Evolutionary conservation across 441 rosid species (phyloP), one percentile per base, ranked within the genome.

Genomic region (Kokia cookei): DNA sequence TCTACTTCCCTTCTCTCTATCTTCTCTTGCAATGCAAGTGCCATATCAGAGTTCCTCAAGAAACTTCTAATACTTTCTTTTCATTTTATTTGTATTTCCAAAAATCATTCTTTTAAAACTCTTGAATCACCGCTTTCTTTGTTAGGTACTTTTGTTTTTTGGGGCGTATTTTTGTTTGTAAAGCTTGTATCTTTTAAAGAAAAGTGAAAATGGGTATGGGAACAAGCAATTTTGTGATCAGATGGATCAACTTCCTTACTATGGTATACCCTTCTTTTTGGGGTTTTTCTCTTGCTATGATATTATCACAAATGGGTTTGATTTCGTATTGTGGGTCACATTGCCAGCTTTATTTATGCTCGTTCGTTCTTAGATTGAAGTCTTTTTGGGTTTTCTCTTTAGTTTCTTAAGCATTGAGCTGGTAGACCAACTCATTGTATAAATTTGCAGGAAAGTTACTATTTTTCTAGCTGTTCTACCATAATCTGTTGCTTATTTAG

Each of bases 241-340:
- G 92, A 89, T 93, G 99, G 97, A 86, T 93, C 80, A 94, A 94
- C 83, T 89, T 94, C 71, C 87, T 93, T 79, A 93, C 96, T 43
- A 91, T 90, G 94, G 98, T 94, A 80, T 74, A 81, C 70, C 19
- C 62, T 64, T 59, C 32, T 14, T 3, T 47, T 24, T 13, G 22
- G 58, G 26, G 68, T 66, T 48, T 73, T 12, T 13, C 37, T 32
- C 37, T 32, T 32, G 7, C 37, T 32, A 32, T 32, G 37, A 32
- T 60, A 55, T 73, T 61, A 50, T 71, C 17, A 3, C 58, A 17
- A 2, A 42, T 64, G 57, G 55, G 48, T 48, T 35, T 43, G 40
- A 24, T 26, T 60, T 83, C 43, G 11, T 11, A 37, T 17, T 35
- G 40, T 64, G 48, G 63, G 43, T 17, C 11, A 27, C 55, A 37